Evolutionary conservation across 1,284 basidiomycete genomes (phyloP).

Genomic region (Serendipita sp.): DNA sequence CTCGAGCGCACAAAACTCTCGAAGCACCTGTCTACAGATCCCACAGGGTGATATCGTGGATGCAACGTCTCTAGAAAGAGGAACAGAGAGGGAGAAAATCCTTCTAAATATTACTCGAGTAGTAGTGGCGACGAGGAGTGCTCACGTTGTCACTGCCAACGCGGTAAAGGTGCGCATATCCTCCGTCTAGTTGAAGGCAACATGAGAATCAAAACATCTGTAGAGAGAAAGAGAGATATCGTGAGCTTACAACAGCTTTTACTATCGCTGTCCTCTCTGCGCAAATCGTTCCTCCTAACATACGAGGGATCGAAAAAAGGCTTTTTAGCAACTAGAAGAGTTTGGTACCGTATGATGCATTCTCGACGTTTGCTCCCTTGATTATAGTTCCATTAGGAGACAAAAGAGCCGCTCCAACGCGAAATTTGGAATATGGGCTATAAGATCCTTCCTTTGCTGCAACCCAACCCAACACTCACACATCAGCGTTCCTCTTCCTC

Average conservation of each 20-base stretch:
- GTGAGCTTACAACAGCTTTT: constrained; percentile 59
- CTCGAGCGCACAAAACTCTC: constrained; percentile 65
- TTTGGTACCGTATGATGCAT: constrained; percentile 71
- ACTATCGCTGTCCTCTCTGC: constrained; percentile 81
- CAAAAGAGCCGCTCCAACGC: constrained; percentile 75
- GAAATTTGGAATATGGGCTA: constrained; percentile 71
- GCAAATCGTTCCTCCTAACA: constrained; percentile 60
- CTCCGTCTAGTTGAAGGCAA: constrained; percentile 45
- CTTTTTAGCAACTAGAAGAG: neutral
- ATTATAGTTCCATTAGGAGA: constrained; percentile 55
- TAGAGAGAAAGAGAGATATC: neutral
- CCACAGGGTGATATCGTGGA: constrained; percentile 70
- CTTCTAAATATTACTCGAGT: constrained; percentile 10
- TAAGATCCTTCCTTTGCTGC: constrained; percentile 48
- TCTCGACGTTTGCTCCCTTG: constrained; percentile 80
- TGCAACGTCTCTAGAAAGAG: constrained; percentile 39
- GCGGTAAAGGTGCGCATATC: constrained; percentile 52
- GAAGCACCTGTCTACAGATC: constrained; percentile 80
- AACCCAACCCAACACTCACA: neutral
- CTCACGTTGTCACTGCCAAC: constrained; percentile 61
- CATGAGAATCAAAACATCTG: neutral
- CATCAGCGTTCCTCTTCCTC: no score
- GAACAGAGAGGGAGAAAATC: neutral
- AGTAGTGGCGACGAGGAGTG: constrained; percentile 10
- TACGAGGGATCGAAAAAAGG: neutral